Base-by-base conservation (phyloP, 163 green algal genomes). In the Chloromonas sp. region DNA sequence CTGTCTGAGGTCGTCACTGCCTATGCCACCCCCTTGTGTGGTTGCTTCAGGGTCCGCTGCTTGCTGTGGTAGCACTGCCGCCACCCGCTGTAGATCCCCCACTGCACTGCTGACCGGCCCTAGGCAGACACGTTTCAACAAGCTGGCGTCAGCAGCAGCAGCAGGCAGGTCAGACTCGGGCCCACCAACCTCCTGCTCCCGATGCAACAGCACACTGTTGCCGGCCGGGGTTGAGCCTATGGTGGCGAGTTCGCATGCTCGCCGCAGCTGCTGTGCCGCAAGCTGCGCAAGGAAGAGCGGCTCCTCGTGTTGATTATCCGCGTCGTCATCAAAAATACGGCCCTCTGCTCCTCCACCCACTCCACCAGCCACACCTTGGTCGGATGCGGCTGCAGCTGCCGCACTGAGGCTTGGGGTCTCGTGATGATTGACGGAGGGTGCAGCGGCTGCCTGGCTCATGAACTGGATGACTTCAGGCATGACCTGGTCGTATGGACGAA, bases 231-330 rank as follows among this genome's bases (percentile, higher is more conserved):
- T 36, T 36, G 36, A 36, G 36, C 36, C 36, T 36, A 36, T 36
- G 74, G 74, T 57, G 74, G 13, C 74, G 13, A 2, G 3, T 14
- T 14, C 74, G 74, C 74, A 61, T 57, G 57, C 2, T 3, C 36
- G 11, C 13, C 2, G 58, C 79, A 80, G 82, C 87, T 84, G 87
- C 81, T 36, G 70, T 61, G 90, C 87, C 60, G 87, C 87, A 59
- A 95, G 86, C 89, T 97, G 94, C 0, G 90, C 91, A 1, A 92
- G 14, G 71, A 96, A 89, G 80, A 97, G 74, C 5, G 89, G 86
- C 89, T 98, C 95, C 84, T 96, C 89, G 74, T 97, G 94, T 58
- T 95, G 93, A 86, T 98, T 98, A 84, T 98, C 95, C 1, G 89
- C 78, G 87, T 98, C 95, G 15, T 90, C 92, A 77, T 98, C 95